A percentile compares a stretch with the other conserved stretches of the same genome.
Evolutionary conservation across 1,139 yeast species (phyloP).

Genomic region (Geotrichum fermentans): DNA sequence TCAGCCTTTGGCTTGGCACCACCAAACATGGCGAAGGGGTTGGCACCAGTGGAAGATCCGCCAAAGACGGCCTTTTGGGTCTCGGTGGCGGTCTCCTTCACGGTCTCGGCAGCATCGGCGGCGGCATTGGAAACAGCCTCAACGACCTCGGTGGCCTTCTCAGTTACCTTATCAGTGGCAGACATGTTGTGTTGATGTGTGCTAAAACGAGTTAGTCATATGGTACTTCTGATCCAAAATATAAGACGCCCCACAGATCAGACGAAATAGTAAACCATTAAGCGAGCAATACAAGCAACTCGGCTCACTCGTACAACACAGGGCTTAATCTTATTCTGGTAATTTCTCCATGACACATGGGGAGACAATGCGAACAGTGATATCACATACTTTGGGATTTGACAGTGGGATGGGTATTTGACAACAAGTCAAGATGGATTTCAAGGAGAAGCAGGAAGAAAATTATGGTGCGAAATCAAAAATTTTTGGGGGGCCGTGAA

Average conservation of each 20-base stretch:
- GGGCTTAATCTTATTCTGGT: too few species aligned
- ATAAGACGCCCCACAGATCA: too few species aligned
- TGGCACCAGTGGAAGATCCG: constrained; percentile 51
- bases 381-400: too few species aligned
- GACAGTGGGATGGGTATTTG: too few species aligned
- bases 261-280: too few species aligned
- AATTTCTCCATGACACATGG: too few species aligned
- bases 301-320: too few species aligned
- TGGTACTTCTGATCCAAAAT: neutral
- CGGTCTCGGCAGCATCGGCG: constrained; percentile 23
- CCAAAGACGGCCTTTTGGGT: constrained; percentile 26
- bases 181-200: constrained; percentile 10
- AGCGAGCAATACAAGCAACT: too few species aligned
- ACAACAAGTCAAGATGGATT: constrained; percentile 1
- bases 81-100: constrained; percentile 23
- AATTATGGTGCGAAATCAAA: constrained; percentile 1
- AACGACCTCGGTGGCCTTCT: constrained; percentile 9
- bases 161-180: constrained; percentile 18
- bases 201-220: neutral
- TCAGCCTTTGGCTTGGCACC: constrained; percentile 67
- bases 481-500: neutral
- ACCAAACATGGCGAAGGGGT: constrained; percentile 87
- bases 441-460: constrained; percentile 1
- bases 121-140: constrained; percentile 16
- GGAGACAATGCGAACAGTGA: too few species aligned